Conservation (phyloP, 2,329 filamentous ascomycete species). For the Trichoderma atroviride region DNA sequence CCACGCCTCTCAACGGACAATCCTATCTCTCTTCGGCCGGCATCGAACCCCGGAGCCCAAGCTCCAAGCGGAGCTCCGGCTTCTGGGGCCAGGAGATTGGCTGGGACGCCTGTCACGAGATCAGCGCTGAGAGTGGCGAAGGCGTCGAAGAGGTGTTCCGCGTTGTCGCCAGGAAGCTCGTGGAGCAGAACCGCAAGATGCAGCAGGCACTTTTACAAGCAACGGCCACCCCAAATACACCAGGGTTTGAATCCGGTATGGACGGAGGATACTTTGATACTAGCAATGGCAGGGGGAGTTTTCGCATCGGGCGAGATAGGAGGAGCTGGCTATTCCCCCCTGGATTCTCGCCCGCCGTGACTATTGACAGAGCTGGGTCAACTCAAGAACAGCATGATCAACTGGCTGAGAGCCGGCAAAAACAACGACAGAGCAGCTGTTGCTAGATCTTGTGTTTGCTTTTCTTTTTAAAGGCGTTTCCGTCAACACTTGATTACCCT, state of each 20-base stretch:
- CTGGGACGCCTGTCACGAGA: constrained; percentile 97
- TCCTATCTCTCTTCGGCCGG: constrained; percentile 33
- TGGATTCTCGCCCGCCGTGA: constrained; percentile 55
- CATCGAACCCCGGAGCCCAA: constrained; percentile 61
- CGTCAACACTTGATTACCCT: not conserved
- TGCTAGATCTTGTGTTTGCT: constrained; percentile 26
- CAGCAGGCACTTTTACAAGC: constrained; percentile 61
- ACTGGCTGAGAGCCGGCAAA: constrained; percentile 30
- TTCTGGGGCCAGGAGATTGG: constrained; percentile 93
- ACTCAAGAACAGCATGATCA: constrained; percentile 37
- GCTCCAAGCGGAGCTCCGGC: constrained; percentile 68
- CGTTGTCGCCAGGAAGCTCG: constrained; percentile 63
- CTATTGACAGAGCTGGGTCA: constrained; percentile 48
- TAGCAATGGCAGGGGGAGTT: constrained; percentile 51
- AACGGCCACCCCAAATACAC: constrained; percentile 54
- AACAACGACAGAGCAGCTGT: constrained; percentile 38
- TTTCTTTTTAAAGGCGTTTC: not conserved
- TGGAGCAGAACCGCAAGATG: constrained; percentile 66
- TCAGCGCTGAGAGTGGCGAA: constrained; percentile 90
- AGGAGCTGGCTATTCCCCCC: constrained; percentile 63
- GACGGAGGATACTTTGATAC: constrained; percentile 57
- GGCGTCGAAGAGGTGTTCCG: constrained; percentile 96
- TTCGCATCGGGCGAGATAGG: constrained; percentile 60
- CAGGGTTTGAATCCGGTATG: constrained; percentile 49
- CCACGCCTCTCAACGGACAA: constrained; percentile 44